Evolutionary conservation across 352 stramenopile species (phyloP), one percentile per base, ranked within the genome.

Genomic region (Blastocystis sp.): DNA sequence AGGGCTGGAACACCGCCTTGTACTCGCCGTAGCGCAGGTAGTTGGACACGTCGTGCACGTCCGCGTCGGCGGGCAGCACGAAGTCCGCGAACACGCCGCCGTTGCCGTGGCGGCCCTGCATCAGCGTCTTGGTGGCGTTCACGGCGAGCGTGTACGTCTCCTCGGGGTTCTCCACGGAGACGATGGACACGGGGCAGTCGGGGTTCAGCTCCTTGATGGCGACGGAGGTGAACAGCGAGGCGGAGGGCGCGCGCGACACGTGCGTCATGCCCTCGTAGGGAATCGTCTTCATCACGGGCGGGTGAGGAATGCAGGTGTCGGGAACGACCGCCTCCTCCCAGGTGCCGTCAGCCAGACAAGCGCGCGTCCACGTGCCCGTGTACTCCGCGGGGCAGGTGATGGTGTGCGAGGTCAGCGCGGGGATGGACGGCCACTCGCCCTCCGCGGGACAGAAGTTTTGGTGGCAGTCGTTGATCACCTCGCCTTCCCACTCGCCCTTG

Each of bases 1-100:
- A 77, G 35, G 78, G n/a, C 13, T n/a, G 24, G 65, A 88, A 78
- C 3, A 74, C 31, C 62, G 79, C 39, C 62, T 74, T 88, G 65
- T 88, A 88, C 45, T 88, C 62, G 26, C 62, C 78, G 35, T 88
- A 88, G 35, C 65, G 35, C 78, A 88, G 50, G 31, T 88, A 88
- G 29, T 81, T 81, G 31, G 39, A 26, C 2, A 61, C 13, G 35
- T 81, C 71, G 59, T 67, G 35, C 39, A 63, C 35, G 31, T 81
- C 59, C 4, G 35, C 50, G 21, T 63, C 31, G 13, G 35, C 13
- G 33, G 50, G 55, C 45, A 55, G 45, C 24, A 81, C 41, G n/a
- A 81, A 81, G 59, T 81, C 71, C 26, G 71, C 71, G 37, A 81
- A 81, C 37, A 81, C 59, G 50, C 71, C 71, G 50, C 71, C 71